Evolutionary conservation across 2,329 filamentous ascomycete genomes (phyloP).

Genomic region (Ascochyta lentis): DNA sequence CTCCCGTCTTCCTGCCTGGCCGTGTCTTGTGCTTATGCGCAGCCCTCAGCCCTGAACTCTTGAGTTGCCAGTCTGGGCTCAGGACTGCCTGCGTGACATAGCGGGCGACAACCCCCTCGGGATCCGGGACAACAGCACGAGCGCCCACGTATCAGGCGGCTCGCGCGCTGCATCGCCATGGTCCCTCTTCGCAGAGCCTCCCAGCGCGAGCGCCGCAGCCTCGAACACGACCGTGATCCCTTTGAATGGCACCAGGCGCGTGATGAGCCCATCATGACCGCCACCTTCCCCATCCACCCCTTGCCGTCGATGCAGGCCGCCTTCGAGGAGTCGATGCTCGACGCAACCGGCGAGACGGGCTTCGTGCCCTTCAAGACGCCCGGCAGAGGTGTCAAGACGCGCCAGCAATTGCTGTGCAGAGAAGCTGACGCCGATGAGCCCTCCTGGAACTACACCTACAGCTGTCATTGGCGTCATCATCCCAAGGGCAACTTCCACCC

Average conservation of each 20-base stretch:
- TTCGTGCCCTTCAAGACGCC: conserved; percentile 49
- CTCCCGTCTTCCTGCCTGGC: background rate
- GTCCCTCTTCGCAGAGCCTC: conserved; percentile 32
- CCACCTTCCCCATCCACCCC: conserved; percentile 67
- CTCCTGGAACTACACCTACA: conserved; percentile 73
- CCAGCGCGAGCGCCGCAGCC: conserved; percentile 28
- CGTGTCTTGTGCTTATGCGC: conserved; percentile 37
- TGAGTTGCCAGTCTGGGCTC: conserved; percentile 26
- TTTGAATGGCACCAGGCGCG: conserved; percentile 44
- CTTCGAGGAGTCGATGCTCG: conserved; percentile 81
- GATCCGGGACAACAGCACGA: conserved; percentile 19
- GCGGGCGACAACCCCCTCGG: conserved; percentile 28
- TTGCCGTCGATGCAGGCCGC: conserved; percentile 79
- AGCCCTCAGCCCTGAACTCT: conserved; percentile 24
- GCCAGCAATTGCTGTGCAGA: conserved; percentile 59
- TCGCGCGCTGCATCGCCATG: conserved; percentile 26
- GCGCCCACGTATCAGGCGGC: conserved; percentile 11
- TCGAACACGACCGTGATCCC: conserved; percentile 29
- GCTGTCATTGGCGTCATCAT: conserved; percentile 76
- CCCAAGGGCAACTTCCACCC: conserved; percentile 82
- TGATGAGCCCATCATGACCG: conserved; percentile 44
- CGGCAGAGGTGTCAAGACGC: conserved; percentile 47
- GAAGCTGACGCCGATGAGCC: conserved; percentile 69
- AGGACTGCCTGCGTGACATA: conserved; percentile 32
- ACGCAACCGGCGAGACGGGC: conserved; percentile 61